phyloP scores from a whole-genome alignment of 2,329 filamentous ascomycete genomes.

The Coniosporium tulheliwenetii region DNA sequence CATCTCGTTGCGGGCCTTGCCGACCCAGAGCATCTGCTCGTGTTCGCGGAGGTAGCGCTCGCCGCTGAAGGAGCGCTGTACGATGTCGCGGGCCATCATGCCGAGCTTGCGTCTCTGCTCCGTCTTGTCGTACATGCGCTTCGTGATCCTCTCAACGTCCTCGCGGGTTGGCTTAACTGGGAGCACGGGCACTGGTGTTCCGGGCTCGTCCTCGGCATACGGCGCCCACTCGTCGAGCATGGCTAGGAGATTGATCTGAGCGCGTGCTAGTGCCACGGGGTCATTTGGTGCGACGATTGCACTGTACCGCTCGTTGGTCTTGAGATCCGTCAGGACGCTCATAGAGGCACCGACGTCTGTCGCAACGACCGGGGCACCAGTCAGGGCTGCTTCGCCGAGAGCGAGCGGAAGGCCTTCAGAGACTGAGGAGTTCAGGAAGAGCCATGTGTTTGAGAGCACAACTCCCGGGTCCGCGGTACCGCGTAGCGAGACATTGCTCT shows the following conservation, averaged over 20 bases:
- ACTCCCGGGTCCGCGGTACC: slow-evolving; percentile 12
- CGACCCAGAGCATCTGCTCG: slow-evolving; percentile 14
- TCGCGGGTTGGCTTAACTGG: slow-evolving; percentile 31
- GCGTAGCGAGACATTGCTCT: slow-evolving; percentile 25
- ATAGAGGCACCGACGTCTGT: slow-evolving; percentile 41
- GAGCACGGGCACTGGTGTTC: slow-evolving; percentile 21
- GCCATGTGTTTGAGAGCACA: slow-evolving; percentile 16
- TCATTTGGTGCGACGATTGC: slow-evolving; percentile 51
- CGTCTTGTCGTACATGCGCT: slow-evolving; percentile 45
- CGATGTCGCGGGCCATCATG: slow-evolving; percentile 41
- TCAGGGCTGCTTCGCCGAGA: slow-evolving; percentile 41
- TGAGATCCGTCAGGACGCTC: slow-evolving; percentile 37
- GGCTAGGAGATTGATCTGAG: slow-evolving; percentile 45
- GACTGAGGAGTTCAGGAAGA: slow-evolving; percentile 38
- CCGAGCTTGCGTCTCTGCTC: slow-evolving; percentile 40
- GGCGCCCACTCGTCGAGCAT: slow-evolving; percentile 46
- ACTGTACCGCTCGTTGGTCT: slow-evolving; percentile 33
- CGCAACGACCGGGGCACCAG: slow-evolving; percentile 39
- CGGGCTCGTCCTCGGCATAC: slow-evolving; percentile 36
- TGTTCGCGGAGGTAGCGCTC: slow-evolving; percentile 38
- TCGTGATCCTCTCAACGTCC: slow-evolving; percentile 38
- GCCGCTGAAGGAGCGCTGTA: slow-evolving; percentile 43
- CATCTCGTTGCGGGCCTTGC: slow-evolving; percentile 2
- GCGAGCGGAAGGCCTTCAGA: slow-evolving; percentile 41
- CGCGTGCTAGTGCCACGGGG: slow-evolving; percentile 40